Evolutionary conservation across 345 rosid species (phyloP).

Genomic region (Cardamine resedifolia): DNA sequence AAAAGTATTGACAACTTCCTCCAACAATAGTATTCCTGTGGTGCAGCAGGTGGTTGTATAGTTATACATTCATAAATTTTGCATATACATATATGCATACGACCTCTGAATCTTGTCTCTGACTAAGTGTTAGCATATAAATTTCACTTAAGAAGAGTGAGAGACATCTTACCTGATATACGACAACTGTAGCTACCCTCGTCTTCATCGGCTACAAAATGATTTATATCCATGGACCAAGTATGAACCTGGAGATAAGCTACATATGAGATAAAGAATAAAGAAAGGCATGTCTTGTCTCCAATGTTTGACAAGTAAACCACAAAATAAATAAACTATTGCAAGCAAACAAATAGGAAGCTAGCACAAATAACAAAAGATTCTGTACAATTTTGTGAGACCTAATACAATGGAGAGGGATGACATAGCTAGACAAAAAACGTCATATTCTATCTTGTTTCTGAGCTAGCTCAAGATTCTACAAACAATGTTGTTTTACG

Average conservation of each 20-base stretch:
- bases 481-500: neutral
- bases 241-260: conserved; percentile 57
- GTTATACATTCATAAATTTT: neutral
- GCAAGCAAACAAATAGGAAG: conserved; percentile 11
- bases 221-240: conserved; percentile 87
- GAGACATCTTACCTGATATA: conserved; percentile 63
- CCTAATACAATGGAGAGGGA: conserved; percentile 8
- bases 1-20: conserved; percentile 73
- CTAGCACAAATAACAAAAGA: conserved; percentile 2
- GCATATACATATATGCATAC: conserved; percentile 9
- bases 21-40: conserved; percentile 77
- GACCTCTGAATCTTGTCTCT: conserved; percentile 11
- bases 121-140: conserved; percentile 6
- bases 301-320: conserved; percentile 14
- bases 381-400: conserved; percentile 12
- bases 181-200: conserved; percentile 88
- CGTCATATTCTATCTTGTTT: conserved; percentile 2
- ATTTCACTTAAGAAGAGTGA: conserved; percentile 7
- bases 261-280: conserved; percentile 14
- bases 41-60: conserved; percentile 33
- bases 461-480: neutral
- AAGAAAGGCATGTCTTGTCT: conserved; percentile 5
- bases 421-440: conserved; percentile 8
- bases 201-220: conserved; percentile 91
- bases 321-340: neutral